Conservation (phyloP, 2,329 filamentous ascomycete genomes). For the Kalmusia sp. region DNA sequence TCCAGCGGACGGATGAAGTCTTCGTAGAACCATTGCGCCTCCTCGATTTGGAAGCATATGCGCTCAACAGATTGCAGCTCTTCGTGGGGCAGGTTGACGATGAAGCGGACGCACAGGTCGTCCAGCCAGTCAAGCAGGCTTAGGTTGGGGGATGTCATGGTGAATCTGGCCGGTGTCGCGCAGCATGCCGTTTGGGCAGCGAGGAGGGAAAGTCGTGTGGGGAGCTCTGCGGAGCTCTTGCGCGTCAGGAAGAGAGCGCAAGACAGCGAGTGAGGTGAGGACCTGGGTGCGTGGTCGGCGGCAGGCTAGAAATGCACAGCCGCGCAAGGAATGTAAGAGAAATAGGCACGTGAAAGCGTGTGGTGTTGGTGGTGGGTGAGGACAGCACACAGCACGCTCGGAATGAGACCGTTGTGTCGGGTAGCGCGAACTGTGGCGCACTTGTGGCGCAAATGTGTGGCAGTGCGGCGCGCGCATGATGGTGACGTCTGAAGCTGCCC, state of each 20-base stretch:
- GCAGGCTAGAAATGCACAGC: conserved; percentile 32
- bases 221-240: conserved; percentile 14
- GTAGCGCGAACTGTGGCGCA: conserved; percentile 13
- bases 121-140: conserved; percentile 95
- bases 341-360: conserved; percentile 18
- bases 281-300: conserved; percentile 11
- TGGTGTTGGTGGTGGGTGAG: conserved; percentile 4
- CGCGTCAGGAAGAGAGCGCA: conserved; percentile 13
- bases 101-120: conserved; percentile 96
- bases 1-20: conserved; percentile 95
- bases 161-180: conserved; percentile 58
- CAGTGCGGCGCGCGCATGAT: conserved; percentile 14
- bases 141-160: conserved; percentile 80
- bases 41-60: conserved; percentile 98
- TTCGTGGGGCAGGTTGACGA: conserved; percentile 92
- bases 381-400: background rate
- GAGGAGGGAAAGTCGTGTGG: conserved; percentile 8
- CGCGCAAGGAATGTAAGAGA: conserved; percentile 34
- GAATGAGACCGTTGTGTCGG: conserved; percentile 7
- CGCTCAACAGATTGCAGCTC: conserved; percentile 89
- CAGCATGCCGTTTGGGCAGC: conserved; percentile 63
- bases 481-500: conserved; percentile 29
- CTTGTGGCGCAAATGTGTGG: conserved; percentile 21
- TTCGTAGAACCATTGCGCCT: conserved; percentile 99
- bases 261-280: conserved; percentile 3